These are phyloP conservation scores for Claviceps sp. DNA, from an alignment of 2,329 filamentous ascomycete species.

Conservation along the genomic window DNA sequence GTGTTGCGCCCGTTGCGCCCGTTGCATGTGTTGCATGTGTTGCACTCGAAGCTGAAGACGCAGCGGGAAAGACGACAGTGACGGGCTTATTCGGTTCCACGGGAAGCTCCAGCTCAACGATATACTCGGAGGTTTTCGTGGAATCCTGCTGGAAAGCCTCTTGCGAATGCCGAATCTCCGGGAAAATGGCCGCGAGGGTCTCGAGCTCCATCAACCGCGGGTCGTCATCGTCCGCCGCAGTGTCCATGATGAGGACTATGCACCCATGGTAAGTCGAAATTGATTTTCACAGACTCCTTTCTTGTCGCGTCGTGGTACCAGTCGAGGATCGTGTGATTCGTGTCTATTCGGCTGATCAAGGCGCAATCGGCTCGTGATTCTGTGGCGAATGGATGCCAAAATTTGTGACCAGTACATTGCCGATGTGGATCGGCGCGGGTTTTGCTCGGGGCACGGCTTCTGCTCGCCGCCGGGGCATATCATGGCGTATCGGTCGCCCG, in stretches of 20 bases:
- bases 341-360: no score
- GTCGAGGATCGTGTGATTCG: background rate
- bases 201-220: constrained; percentile 45
- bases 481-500: background rate
- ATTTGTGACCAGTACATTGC: background rate
- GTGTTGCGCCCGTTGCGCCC: background rate
- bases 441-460: background rate
- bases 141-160: constrained; percentile 16
- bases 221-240: constrained; percentile 35
- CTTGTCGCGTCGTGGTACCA: background rate
- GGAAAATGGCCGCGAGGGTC: constrained; percentile 50
- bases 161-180: constrained; percentile 41
- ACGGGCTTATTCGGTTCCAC: constrained; percentile 41
- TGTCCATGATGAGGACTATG: constrained; percentile 21
- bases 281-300: background rate
- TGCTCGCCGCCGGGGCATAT: background rate
- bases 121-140: constrained; percentile 17
- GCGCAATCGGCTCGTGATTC: no score
- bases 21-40: background rate
- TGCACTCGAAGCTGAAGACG: constrained; percentile 16
- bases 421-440: background rate
- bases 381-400: background rate
- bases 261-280: background rate
- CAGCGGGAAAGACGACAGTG: constrained; percentile 43
- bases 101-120: constrained; percentile 43